These are phyloP conservation scores for Lyophyllum atratum DNA, from an alignment of 768 basidiomycete genomes.

Conservation along the genomic window DNA sequence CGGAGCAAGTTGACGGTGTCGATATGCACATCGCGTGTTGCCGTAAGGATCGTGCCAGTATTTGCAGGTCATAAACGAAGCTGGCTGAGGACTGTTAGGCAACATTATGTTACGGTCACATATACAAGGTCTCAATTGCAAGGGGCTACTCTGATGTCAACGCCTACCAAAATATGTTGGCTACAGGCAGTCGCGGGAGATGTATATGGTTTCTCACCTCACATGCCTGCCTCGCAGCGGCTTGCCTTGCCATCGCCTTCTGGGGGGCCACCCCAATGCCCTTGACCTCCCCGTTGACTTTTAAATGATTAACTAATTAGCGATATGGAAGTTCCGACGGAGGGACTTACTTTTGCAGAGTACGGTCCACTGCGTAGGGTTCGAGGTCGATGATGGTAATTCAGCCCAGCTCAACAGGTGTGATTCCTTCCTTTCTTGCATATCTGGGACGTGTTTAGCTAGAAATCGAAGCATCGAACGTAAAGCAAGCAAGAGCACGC, in stretches of 20 bases:
- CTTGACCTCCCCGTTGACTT: conserved; percentile 20
- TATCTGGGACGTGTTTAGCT: conserved; percentile 9
- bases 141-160: neutral
- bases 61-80: too few species aligned
- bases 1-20: too few species aligned
- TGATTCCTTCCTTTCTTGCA: conserved; percentile 18
- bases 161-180: conserved; percentile 3
- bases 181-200: neutral
- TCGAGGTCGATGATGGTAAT: conserved; percentile 5
- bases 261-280: conserved; percentile 19
- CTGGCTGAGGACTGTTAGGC: neutral
- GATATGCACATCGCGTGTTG: too few species aligned
- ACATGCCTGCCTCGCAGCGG: conserved; percentile 22
- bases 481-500: neutral
- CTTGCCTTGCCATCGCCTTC: conserved; percentile 20
- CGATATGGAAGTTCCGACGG: neutral
- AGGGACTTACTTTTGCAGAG: conserved; percentile 20
- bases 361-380: conserved; percentile 17
- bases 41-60: too few species aligned
- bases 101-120: neutral
- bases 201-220: conserved; percentile 11
- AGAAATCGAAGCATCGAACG: neutral
- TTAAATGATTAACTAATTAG: neutral
- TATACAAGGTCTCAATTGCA: neutral
- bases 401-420: conserved; percentile 21